phyloP scores from a whole-genome alignment of 768 basidiomycete genomes.

The Amanita jacksonii region DNA sequence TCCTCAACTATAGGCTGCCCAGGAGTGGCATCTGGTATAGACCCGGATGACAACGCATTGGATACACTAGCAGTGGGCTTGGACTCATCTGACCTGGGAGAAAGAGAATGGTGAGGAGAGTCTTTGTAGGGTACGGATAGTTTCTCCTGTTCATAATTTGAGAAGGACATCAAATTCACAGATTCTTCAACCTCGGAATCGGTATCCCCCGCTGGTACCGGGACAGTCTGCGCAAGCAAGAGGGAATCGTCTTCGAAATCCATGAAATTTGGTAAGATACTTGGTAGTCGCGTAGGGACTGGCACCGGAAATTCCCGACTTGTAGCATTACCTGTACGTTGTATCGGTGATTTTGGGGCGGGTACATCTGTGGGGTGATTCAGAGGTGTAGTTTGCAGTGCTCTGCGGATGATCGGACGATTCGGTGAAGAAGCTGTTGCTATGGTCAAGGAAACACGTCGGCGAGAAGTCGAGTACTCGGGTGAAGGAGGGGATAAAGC shows the following conservation, averaged over 20 bases:
- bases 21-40: conserved; percentile 25
- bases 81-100: conserved; percentile 43
- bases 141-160: conserved; percentile 51
- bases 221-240: conserved; percentile 60
- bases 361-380: conserved; percentile 26
- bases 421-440: conserved; percentile 21
- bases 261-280: conserved; percentile 28
- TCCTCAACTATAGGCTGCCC: conserved; percentile 65
- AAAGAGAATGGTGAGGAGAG: conserved; percentile 38
- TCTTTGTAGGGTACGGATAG: conserved; percentile 23
- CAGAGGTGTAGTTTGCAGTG: conserved; percentile 27
- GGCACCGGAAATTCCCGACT: conserved; percentile 22
- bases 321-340: conserved; percentile 17
- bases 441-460: conserved; percentile 44
- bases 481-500: conserved; percentile 33
- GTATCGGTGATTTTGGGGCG: conserved; percentile 21
- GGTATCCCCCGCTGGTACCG: conserved; percentile 64
- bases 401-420: conserved; percentile 28
- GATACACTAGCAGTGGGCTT: conserved; percentile 40
- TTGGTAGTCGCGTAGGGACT: conserved; percentile 32
- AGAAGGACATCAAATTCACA: conserved; percentile 62
- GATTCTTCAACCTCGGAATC: conserved; percentile 57
- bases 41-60: conserved; percentile 53
- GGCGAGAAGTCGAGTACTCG: conserved; percentile 26
- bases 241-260: conserved; percentile 48